Base-by-base conservation (phyloP, 2,329 filamentous ascomycete genomes). In the Thielaviopsis populi region DNA sequence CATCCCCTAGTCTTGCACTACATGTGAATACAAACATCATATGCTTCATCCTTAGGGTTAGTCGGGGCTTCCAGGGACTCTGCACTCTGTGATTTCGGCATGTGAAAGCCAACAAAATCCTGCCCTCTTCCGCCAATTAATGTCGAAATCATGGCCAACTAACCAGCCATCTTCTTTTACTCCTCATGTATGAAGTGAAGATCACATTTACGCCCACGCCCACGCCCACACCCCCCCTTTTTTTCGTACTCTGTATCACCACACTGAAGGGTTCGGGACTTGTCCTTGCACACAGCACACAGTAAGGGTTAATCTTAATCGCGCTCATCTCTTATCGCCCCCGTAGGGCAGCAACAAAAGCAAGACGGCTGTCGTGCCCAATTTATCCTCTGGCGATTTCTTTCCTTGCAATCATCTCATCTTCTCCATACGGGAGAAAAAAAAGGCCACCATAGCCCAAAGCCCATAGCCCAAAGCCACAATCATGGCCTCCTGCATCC, bases 401-500 rank as follows among this genome's bases (percentile, higher is more conserved):
- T 56, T 19, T 33, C 27, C 17, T 10, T 19, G 27, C 10, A 33
- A 30, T 6, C 13, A 56, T 37, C 8, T 56, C 30, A 19, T 37
- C 30, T 33, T n/a, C 53, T n/a, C 2, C n/a, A 1, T 56, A 3
- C 53, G n/a, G n/a, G n/a, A n/a, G n/a, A n/a, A n/a, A n/a, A 56
- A 56, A 33, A 30, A 30, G 13, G 11, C 30, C 30, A n/a, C 6
- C 33, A 4, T 8, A 5, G 10, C 33, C 33, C 3, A 7, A 33
- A 33, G 17, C n/a, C n/a, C n/a, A n/a, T n/a, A n/a, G n/a, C n/a
- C n/a, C n/a, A 3, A 17, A n/a, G 13, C 13, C 30, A 33, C 17
- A 56, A 33, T n/a, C 13, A 66, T 66, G 65, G 30, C 62, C 37
- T 61, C 61, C 30, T 50, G 37, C 41, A 42, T 66, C 42, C 62